These are phyloP conservation scores for Discostella pseudostelligera DNA, from an alignment of 108 stramenopile genomes.

Conservation along the genomic window DNA sequence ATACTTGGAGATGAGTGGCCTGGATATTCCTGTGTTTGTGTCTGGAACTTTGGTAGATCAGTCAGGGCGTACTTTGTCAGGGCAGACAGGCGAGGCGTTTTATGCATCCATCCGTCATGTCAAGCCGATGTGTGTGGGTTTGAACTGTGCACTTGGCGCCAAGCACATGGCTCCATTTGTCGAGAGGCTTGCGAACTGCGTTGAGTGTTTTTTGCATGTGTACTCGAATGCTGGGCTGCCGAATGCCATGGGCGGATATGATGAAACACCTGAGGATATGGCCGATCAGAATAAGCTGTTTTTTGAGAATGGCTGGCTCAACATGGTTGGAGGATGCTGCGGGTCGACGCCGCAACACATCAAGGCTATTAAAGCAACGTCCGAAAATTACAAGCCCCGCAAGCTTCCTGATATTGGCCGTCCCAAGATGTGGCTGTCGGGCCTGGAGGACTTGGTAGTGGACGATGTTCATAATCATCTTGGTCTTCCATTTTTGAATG, in stretches of 20 bases:
- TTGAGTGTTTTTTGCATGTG: slow-evolving; percentile 96
- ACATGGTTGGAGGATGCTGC: slow-evolving; percentile 99
- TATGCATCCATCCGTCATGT: slow-evolving; percentile 96
- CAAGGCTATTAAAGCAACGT: slow-evolving; percentile 78
- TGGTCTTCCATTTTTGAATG: slow-evolving; percentile 94
- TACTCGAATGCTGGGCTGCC: slow-evolving; percentile 99
- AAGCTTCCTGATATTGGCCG: slow-evolving; percentile 81
- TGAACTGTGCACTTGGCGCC: slow-evolving; percentile 99
- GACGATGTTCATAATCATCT: slow-evolving; percentile 92
- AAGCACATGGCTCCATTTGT: slow-evolving; percentile 96
- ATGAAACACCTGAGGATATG: slow-evolving; percentile 96
- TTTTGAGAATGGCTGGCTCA: slow-evolving; percentile 92
- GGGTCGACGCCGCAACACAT: slow-evolving; percentile 97
- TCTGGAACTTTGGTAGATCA: slow-evolving; percentile 98
- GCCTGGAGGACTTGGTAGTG: slow-evolving; percentile 92
- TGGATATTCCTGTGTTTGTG: slow-evolving; percentile 96
- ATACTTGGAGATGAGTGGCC: slow-evolving; percentile 85
- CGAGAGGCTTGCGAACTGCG: slow-evolving; percentile 84
- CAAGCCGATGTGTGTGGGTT: slow-evolving; percentile 98
- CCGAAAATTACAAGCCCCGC: slow-evolving; percentile 66
- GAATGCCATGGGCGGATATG: slow-evolving; percentile 99
- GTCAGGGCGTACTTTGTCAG: slow-evolving; percentile 96
- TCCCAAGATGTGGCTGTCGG: slow-evolving; percentile 96
- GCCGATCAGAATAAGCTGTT: slow-evolving; percentile 89
- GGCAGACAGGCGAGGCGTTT: slow-evolving; percentile 98